Evolutionary conservation across 202 grass and related monocot species (phyloP), one percentile per base, ranked within the genome.

Genomic region (Brachypodium distachyon): DNA sequence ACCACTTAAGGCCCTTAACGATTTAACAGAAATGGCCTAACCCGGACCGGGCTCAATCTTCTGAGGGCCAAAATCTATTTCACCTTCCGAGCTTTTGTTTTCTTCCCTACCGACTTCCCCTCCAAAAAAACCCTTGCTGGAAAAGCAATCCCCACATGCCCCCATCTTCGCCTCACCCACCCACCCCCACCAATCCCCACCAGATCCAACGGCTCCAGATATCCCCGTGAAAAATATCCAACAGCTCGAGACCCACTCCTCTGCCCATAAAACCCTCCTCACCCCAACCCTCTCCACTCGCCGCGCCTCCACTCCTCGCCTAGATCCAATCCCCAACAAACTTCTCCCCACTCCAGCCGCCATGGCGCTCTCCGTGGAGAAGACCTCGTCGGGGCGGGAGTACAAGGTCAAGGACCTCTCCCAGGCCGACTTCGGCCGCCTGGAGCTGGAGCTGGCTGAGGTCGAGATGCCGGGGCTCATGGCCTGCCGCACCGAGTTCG

Each of bases 341-440:
- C n/a, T n/a, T n/a, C 3, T 1, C 31, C 37, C 5, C 12, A 37
- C 23, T 3, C 29, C n/a, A n/a, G n/a, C n/a, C 14, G 66, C 67
- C 70, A 97, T 94, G 95, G 89, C 89, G 40, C 95, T 98, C 81
- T 77, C 80, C 31, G 87, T 92, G 51, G 94, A 94, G 88, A 97
- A 94, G 84, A 97, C 91, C 60, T 94, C 82, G 6, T 88, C 91
- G 1, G 94, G 91, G 0, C 76, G 91, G 37, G 94, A 97, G 77
- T 92, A 90, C 86, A 97, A 97, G 91, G 91, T 97, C 7, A 97
- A 97, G 91, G 94, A 97, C 46, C 81, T 97, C 22, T 97, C 94
- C 18, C 89, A 94, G 85, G 91, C 94, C 5, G 94, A 97, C 82
- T 97, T 97, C 47, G 94, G 94, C 12, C 84, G 91, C 9, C 91